phyloP scores from a whole-genome alignment of 2,329 filamentous ascomycete genomes.

The Hansfordia pulvinata region DNA sequence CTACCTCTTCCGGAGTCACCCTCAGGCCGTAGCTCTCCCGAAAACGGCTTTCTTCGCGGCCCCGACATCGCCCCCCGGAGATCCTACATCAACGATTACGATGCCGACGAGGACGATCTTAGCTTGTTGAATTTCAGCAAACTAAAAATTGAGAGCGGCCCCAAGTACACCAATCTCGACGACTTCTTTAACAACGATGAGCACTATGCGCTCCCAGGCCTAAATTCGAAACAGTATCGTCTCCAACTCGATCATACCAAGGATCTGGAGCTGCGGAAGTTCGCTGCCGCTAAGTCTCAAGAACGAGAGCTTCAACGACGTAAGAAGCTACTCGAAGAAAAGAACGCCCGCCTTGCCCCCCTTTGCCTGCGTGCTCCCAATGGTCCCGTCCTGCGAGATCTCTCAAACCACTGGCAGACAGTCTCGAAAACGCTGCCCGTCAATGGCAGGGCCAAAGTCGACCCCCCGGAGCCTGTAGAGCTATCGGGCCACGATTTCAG shows the following conservation, averaged over 20 bases:
- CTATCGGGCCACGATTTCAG: conserved; percentile 46
- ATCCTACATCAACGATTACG: no score
- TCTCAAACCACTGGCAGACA: conserved; percentile 9
- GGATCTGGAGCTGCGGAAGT: neutral
- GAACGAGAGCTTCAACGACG: neutral
- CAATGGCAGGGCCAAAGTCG: conserved; percentile 2
- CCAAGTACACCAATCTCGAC: neutral
- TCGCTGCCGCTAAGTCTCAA: neutral
- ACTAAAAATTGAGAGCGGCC: no score
- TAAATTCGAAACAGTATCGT: neutral
- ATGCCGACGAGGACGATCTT: no score
- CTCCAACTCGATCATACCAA: neutral
- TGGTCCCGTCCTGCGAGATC: conserved; percentile 7
- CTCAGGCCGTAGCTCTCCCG: no score
- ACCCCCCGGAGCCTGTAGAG: conserved; percentile 32
- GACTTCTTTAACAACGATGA: neutral
- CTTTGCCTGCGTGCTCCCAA: conserved; percentile 12
- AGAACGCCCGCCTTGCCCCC: conserved; percentile 2
- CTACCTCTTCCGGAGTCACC: no score
- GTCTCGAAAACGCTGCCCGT: conserved; percentile 6
- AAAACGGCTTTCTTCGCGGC: no score
- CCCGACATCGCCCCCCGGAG: no score
- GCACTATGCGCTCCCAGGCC: neutral
- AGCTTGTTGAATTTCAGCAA: no score
- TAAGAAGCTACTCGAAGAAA: neutral